Base-by-base conservation (phyloP, 306 rosid genomes). In the Cicer bijugum region DNA sequence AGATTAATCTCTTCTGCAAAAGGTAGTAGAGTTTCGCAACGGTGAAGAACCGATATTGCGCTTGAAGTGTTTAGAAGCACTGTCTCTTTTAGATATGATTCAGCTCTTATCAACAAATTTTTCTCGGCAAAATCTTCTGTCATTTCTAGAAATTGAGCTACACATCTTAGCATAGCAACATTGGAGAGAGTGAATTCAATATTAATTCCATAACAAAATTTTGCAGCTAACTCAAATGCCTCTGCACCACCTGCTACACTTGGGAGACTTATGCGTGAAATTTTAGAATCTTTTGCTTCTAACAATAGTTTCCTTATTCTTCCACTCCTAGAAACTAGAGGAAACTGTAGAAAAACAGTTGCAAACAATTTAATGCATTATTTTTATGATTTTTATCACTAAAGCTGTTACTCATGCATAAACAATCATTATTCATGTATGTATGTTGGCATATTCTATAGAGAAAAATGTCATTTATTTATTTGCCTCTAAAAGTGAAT, bases 211-310 rank as follows among this genome's bases (percentile, higher is more conserved):
- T 95, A 95, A 59, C 99, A 95, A 82, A 91, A 92, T 62, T 90
- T 95, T 8, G 97, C 97, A 28, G 97, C 96, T 28, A 88, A 78
- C 81, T 95, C 99, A 66, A 95, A 95, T 12, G 97, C 97, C 86
- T 80, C 93, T 15, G 93, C 68, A 33, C 97, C 99, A 1, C 99
- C 99, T 0, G 99, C 97, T 78, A 92, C 84, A 9, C 80, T 48
- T 2, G 87, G 46, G 12, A 92, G 88, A 80, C 81, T 78, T 79
- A 92, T 60, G 51, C 93, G 82, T 1, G 88, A 78, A 40, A 83
- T 85, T 60, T 91, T 94, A 0, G 97, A 82, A 69, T 95, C 99
- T 86, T 87, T 95, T n/a, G 88, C 89, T 78, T 91, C 97, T 83
- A 86, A 58, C 82, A 91, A 65, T 14, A 90, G 56, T 75, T 89